phyloP scores from a whole-genome alignment of 148 eudicot genomes.

The Rhododendron henanense region DNA sequence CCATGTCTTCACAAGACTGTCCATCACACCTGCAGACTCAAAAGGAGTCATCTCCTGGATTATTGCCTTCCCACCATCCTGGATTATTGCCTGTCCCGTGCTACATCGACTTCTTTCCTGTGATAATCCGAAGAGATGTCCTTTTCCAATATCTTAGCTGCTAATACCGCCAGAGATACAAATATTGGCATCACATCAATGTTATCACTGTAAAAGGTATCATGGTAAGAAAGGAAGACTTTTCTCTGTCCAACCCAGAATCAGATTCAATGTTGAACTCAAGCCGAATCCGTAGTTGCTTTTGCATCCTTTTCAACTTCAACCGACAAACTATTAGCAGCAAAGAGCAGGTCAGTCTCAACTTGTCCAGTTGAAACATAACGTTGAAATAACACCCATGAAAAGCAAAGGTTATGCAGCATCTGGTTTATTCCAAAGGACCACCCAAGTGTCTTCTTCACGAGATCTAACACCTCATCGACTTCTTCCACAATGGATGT shows the following conservation, averaged over 20 bases:
- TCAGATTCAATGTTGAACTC: constrained; percentile 41
- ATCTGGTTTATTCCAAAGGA: constrained; percentile 70
- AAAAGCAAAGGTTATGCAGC: constrained; percentile 77
- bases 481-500: constrained; percentile 74
- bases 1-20: constrained; percentile 76
- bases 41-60: constrained; percentile 91
- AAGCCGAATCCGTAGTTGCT: constrained; percentile 45
- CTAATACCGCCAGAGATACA: constrained; percentile 51
- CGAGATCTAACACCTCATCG: constrained; percentile 79
- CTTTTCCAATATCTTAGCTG: constrained; percentile 58
- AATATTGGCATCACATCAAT: constrained; percentile 63
- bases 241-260: constrained; percentile 80
- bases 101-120: constrained; percentile 36
- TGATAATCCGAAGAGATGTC: constrained; percentile 38
- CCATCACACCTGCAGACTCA: constrained; percentile 71
- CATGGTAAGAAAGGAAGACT: constrained; percentile 70
- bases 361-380: constrained; percentile 61
- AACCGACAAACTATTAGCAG: constrained; percentile 58
- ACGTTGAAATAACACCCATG: constrained; percentile 72
- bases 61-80: constrained; percentile 85
- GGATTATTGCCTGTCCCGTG: constrained; percentile 63
- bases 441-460: constrained; percentile 90
- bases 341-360: constrained; percentile 74
- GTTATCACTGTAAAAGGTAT: constrained; percentile 51
- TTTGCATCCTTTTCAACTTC: constrained; percentile 75